Percentiles rank a stretch among this genome's conserved stretches.
These are phyloP conservation scores for Pezicula rhizophila DNA, from an alignment of 2,329 filamentous ascomycete species.

Conservation along the genomic window DNA sequence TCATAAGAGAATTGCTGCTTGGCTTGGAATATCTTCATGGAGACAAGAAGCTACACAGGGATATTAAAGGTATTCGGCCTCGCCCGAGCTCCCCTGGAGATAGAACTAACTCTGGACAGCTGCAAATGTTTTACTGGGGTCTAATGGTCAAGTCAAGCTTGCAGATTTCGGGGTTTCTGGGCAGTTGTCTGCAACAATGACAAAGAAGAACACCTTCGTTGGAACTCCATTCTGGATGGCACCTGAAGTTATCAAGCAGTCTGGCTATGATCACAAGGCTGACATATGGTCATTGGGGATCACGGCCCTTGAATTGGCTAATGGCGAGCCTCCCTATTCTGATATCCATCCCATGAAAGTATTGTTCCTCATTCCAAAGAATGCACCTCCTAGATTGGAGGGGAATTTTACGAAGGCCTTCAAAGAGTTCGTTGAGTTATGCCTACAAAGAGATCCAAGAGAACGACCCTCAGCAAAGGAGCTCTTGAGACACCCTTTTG, in stretches of 20 bases:
- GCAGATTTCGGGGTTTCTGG: constrained; percentile 97
- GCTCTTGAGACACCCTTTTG: constrained; percentile 81
- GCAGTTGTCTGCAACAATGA: constrained; percentile 95
- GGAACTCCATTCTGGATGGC: constrained; percentile 99
- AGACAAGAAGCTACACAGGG: constrained; percentile 92
- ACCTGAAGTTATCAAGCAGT: constrained; percentile 97
- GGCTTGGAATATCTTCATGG: constrained; percentile 89
- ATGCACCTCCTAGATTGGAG: constrained; percentile 74
- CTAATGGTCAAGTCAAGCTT: constrained; percentile 92
- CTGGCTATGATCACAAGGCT: constrained; percentile 94
- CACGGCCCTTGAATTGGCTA: constrained; percentile 84
- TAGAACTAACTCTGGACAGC: constrained; percentile 44
- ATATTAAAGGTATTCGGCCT: constrained; percentile 77
- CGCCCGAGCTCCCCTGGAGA: constrained; percentile 1
- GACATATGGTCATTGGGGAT: constrained; percentile 98
- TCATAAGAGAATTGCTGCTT: constrained; percentile 80
- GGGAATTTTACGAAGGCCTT: constrained; percentile 77
- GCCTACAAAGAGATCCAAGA: constrained; percentile 80
- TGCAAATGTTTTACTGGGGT: constrained; percentile 83
- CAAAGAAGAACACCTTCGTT: constrained; percentile 98
- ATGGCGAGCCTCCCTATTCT: constrained; percentile 88
- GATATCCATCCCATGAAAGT: constrained; percentile 99
- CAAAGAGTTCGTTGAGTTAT: constrained; percentile 79
- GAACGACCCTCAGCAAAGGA: constrained; percentile 85
- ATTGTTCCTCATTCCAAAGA: constrained; percentile 92